Percentiles rank a stretch among this genome's conserved stretches.
Conservation (phyloP, 169 alveolate species). For the Babesia sp. region DNA sequence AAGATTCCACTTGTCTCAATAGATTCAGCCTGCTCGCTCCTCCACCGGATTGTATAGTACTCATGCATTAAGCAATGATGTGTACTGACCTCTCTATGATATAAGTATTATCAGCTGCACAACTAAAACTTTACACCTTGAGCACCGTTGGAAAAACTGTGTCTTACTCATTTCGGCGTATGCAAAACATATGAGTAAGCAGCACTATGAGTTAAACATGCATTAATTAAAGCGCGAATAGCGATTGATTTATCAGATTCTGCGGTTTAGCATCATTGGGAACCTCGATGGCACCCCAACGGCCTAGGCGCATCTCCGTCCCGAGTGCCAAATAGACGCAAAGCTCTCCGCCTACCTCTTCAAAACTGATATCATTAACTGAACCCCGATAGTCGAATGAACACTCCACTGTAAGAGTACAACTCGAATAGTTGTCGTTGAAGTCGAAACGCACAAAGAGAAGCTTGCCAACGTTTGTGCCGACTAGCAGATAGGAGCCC, state of each 20-base stretch:
- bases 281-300: slow-evolving; percentile 26
- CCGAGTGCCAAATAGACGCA: slow-evolving; percentile 42
- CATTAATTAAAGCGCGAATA: slow-evolving; percentile 5
- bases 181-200: no score
- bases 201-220: no score
- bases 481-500: slow-evolving; percentile 29
- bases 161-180: no score
- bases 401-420: slow-evolving; percentile 9
- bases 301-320: slow-evolving; percentile 60
- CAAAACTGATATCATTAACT: slow-evolving; percentile 38
- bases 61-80: no score
- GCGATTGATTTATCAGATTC: slow-evolving; percentile 15
- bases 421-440: slow-evolving; percentile 11
- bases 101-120: no score
- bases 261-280: slow-evolving; percentile 18
- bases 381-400: slow-evolving; percentile 36
- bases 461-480: slow-evolving; percentile 51
- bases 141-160: no score
- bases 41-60: no score
- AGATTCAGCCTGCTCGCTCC: no score
- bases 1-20: no score
- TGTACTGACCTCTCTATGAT: no score
- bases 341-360: not conserved
- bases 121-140: no score
- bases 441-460: slow-evolving; percentile 27